Evolutionary conservation across 192 early-diverging fungal species (phyloP).

Genomic region (Fimicolochytrium jonesii): DNA sequence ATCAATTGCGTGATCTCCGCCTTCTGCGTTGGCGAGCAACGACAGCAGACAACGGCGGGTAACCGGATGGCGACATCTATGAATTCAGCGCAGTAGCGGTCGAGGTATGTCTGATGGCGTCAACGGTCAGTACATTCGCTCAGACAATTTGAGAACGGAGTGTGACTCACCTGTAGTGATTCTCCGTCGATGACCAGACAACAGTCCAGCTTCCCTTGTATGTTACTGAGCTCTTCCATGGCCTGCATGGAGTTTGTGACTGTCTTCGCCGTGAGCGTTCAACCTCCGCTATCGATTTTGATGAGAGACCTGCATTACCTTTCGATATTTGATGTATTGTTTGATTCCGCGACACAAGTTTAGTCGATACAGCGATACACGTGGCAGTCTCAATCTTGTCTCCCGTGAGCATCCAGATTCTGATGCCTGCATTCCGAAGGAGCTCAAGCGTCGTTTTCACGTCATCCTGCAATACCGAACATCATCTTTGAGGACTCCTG

Average conservation of each 20-base stretch:
- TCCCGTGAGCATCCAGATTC: conserved; percentile 96
- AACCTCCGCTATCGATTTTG: too few relatives aligned
- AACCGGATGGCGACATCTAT: conserved; percentile 68
- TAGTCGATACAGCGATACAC: conserved; percentile 90
- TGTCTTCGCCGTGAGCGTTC: too few relatives aligned
- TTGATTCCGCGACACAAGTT: conserved; percentile 83
- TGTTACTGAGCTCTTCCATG: conserved; percentile 66
- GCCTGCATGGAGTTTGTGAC: conserved; percentile 44
- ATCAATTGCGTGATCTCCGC: conserved; percentile 84
- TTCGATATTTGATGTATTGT: conserved; percentile 75
- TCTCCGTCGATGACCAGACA: conserved; percentile 91
- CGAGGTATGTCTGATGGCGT: conserved; percentile 57
- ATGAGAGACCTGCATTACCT: conserved; percentile 30
- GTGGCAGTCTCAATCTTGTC: conserved; percentile 98
- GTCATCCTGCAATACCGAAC: too few relatives aligned
- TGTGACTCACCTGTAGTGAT: conserved; percentile 62
- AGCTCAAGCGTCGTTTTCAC: conserved; percentile 85
- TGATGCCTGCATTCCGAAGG: conserved; percentile 83
- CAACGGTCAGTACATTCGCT: neutral
- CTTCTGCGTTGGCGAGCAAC: conserved; percentile 97
- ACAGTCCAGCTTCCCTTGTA: conserved; percentile 67
- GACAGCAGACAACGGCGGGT: conserved; percentile 88
- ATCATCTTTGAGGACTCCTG: neutral
- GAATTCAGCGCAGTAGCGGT: conserved; percentile 72
- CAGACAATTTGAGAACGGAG: neutral